Percentiles rank a stretch among this genome's conserved stretches.
phyloP scores from a whole-genome alignment of 495 filamentous ascomycete genomes.

The Podospora appendiculata region DNA sequence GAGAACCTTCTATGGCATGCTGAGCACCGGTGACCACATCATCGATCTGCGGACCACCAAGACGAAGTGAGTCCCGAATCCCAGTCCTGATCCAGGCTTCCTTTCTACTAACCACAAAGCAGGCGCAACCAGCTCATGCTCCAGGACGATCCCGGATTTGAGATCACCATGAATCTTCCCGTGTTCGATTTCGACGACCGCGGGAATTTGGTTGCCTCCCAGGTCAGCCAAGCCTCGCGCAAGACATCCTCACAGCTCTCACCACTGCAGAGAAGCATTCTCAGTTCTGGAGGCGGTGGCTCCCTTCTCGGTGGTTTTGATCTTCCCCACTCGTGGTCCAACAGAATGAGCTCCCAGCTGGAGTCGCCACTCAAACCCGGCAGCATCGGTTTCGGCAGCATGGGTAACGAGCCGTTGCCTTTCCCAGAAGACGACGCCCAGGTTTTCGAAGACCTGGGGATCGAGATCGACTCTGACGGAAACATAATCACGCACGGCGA shows the following conservation, averaged over 20 bases:
- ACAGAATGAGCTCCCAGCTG: background rate
- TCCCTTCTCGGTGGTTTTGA: constrained; percentile 15
- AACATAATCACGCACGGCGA: constrained; percentile 16
- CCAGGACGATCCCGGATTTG: constrained; percentile 78
- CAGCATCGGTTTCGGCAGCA: constrained; percentile 14
- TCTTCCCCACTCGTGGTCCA: constrained; percentile 12
- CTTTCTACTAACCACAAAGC: constrained; percentile 5
- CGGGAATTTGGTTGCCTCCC: constrained; percentile 16
- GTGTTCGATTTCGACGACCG: constrained; percentile 49
- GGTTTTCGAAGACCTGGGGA: constrained; percentile 28
- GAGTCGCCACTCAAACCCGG: constrained; percentile 5
- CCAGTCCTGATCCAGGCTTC: background rate
- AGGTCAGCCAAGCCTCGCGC: constrained; percentile 26
- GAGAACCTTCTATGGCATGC: constrained; percentile 49
- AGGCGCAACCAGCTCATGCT: constrained; percentile 77
- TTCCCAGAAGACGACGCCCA: constrained; percentile 20
- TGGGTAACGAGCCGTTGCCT: constrained; percentile 10
- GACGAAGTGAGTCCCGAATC: constrained; percentile 48
- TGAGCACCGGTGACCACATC: constrained; percentile 29
- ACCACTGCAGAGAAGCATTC: constrained; percentile 14
- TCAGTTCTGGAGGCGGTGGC: constrained; percentile 6
- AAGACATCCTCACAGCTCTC: constrained; percentile 43
- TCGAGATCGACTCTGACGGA: constrained; percentile 35
- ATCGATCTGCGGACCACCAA: constrained; percentile 67
- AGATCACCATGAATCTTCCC: constrained; percentile 29